Evolutionary conservation across 2,329 filamentous ascomycete genomes (phyloP).

Genomic region (Berkeleyomyces basicola): DNA sequence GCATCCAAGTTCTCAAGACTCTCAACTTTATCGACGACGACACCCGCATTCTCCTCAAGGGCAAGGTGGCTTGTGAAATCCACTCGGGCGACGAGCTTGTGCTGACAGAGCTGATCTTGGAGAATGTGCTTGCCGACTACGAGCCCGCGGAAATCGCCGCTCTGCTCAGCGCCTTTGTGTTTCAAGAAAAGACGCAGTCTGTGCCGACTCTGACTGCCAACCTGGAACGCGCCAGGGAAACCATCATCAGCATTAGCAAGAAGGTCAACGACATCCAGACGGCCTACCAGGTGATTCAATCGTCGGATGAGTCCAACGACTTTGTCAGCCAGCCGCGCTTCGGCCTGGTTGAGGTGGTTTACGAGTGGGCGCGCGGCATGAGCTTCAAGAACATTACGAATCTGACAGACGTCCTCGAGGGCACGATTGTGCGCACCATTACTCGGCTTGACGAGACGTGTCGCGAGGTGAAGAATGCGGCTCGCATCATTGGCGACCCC

Average conservation of each 20-base stretch:
- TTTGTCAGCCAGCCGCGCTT: constrained; percentile 79
- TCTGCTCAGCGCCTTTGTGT: constrained; percentile 84
- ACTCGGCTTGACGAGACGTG: constrained; percentile 91
- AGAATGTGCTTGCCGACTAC: constrained; percentile 90
- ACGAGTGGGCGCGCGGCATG: constrained; percentile 97
- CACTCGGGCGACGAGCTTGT: constrained; percentile 95
- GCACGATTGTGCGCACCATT: constrained; percentile 91
- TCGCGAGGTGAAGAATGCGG: constrained; percentile 92
- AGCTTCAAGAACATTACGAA: constrained; percentile 96
- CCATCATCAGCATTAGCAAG: constrained; percentile 78
- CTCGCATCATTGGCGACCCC: constrained; percentile 86
- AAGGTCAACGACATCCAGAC: constrained; percentile 86
- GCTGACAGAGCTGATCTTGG: constrained; percentile 85
- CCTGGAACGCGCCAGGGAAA: constrained; percentile 66
- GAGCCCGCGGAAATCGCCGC: constrained; percentile 95
- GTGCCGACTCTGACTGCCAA: constrained; percentile 66
- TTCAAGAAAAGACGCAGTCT: constrained; percentile 85
- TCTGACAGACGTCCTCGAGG: constrained; percentile 89
- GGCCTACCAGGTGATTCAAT: constrained; percentile 78
- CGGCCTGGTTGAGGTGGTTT: constrained; percentile 91
- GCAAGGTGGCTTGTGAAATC: constrained; percentile 95
- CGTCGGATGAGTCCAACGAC: constrained; percentile 79
- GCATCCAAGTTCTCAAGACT: constrained; percentile 80
- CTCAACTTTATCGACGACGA: constrained; percentile 81
- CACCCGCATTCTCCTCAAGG: constrained; percentile 82